Base-by-base conservation (phyloP, 78 protist species). In the Dictyostelium capitatum region DNA sequence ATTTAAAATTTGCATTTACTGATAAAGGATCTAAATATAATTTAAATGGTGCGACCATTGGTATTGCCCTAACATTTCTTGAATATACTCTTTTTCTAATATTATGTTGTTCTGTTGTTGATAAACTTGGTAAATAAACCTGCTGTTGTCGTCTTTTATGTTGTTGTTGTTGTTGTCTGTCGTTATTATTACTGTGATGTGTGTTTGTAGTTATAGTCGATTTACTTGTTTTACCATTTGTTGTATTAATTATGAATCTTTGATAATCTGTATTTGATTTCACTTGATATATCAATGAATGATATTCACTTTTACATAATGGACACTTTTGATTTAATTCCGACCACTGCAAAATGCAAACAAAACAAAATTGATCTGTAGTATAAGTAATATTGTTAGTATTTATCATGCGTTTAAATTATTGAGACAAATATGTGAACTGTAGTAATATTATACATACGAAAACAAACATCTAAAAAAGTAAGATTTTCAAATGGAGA, bases 261-360 rank as follows among this genome's bases (percentile, higher is more conserved):
- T 74, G 59, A 64, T 87, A 87, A 10, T 87, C 92, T 77, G 51
- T 87, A 50, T 87, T 87, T 23, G 92, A 87, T 64, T 87, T 87
- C 10, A 87, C 92, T 41, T 87, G 30, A 62, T 87, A 77, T 19
- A 87, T 74, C 14, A 87, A 50, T 8, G 92, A 87, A n/a, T 77
- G 80, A 59, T 62, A 87, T 17, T 14, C 48, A 51, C 50, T 32
- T 64, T 87, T 87, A 64, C 92, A 87, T 3, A 87, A 54, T 10
- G 92, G 92, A 64, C 92, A 87, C n/a, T 48, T 74, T 7, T 17
- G 25, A 77, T 79, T 75, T 47, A 87, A 7, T 59, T 87, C 92
- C 3, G 92, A 87, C 92, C 92, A 87, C 50, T 87, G 92, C 11
- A 87, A 64, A 5, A 87, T 87, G 50, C 92, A 87, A 15, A 77